Evolutionary conservation across 2,329 filamentous ascomycete species (phyloP).

Genomic region (Venturia oleaginea): DNA sequence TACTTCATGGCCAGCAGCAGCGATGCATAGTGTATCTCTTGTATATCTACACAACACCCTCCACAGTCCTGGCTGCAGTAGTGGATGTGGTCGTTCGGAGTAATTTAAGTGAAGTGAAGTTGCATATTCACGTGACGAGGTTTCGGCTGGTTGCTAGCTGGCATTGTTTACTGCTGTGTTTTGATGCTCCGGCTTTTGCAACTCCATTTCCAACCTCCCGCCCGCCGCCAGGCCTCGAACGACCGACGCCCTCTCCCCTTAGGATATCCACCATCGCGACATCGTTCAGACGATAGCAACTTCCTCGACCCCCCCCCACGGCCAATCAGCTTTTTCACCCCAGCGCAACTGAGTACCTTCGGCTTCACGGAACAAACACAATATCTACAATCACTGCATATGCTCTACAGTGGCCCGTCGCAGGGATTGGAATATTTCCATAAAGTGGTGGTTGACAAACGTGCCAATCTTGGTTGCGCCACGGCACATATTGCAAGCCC

Average conservation of each 20-base stretch:
- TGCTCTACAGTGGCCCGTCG: background rate
- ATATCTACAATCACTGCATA: background rate
- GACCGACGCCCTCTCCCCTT: background rate
- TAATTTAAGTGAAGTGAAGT: constrained; percentile 3
- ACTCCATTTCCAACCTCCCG: background rate
- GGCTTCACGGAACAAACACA: background rate
- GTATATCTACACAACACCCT: no score
- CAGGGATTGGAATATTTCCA: background rate
- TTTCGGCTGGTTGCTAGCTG: constrained; percentile 3
- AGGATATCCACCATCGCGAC: background rate
- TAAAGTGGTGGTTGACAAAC: background rate
- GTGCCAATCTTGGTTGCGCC: constrained; percentile 5
- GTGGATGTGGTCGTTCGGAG: background rate
- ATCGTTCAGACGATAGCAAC: background rate
- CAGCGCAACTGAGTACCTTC: background rate
- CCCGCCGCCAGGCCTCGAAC: background rate
- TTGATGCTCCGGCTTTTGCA: background rate
- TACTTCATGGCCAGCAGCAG: background rate
- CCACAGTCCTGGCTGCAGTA: background rate
- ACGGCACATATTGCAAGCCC: background rate
- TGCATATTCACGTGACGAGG: background rate
- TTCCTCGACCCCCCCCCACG: background rate
- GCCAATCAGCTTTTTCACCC: background rate
- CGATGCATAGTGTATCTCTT: no score
- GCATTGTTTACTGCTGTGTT: background rate